Percentiles rank a stretch among this genome's conserved stretches.
Evolutionary conservation across 345 rosid species (phyloP).

Genomic region (Kernera saxatilis): DNA sequence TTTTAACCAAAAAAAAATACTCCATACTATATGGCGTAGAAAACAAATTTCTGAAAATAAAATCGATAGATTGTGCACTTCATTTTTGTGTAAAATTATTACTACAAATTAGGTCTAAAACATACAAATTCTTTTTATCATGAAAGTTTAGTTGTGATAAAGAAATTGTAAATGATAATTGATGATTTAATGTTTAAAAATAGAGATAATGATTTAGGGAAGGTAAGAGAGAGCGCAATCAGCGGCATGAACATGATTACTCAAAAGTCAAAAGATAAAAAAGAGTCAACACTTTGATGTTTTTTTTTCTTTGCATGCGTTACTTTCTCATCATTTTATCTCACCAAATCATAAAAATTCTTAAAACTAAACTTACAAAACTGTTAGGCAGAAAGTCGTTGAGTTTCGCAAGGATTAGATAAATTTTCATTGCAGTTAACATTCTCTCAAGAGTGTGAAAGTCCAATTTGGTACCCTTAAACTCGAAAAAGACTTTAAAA

Average conservation of each 20-base stretch:
- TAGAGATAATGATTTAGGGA: not conserved
- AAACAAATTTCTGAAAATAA: not conserved
- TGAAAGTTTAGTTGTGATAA: not conserved
- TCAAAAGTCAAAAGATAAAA: not conserved
- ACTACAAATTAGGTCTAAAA: not conserved
- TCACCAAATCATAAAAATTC: not conserved
- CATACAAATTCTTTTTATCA: not conserved
- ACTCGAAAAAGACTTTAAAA: not conserved
- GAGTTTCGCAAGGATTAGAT: not conserved
- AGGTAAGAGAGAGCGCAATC: slow-evolving; percentile 1
- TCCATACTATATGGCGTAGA: not conserved
- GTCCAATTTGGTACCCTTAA: not conserved
- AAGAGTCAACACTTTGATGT: not conserved
- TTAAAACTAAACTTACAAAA: not conserved
- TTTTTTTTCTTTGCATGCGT: slow-evolving; percentile 17
- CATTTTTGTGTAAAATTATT: not conserved
- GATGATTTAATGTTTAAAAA: not conserved
- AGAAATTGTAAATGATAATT: not conserved
- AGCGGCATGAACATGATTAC: slow-evolving; percentile 15
- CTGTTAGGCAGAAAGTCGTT: not conserved
- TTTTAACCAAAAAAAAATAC: not conserved
- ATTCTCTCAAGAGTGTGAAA: not conserved
- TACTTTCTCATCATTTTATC: slow-evolving; percentile 9
- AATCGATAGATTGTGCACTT: not conserved
- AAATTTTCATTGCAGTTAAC: not conserved